Evolutionary conservation across 2,329 filamentous ascomycete species (phyloP).

Genomic region (Coleophoma eucalyptorum): DNA sequence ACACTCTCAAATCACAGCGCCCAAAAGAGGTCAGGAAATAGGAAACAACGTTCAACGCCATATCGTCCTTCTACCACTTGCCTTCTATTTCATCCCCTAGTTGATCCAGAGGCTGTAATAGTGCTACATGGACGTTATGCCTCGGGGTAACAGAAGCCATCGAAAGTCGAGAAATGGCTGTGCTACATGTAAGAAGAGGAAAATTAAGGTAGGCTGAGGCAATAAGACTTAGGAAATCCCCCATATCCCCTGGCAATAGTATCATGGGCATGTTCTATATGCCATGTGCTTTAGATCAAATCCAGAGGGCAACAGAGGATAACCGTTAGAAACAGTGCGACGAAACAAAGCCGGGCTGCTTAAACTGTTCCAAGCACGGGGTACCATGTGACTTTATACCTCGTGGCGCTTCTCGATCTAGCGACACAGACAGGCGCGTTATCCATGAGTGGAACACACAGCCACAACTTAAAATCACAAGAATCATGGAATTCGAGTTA

Average conservation of each 20-base stretch:
- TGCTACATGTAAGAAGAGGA: background rate
- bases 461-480: background rate
- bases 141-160: no score
- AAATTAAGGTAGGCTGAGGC: background rate
- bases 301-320: background rate
- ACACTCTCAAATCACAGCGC: no score
- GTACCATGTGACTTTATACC: background rate
- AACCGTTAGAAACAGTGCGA: no score
- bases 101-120: no score
- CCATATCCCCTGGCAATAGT: background rate
- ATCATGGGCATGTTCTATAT: background rate
- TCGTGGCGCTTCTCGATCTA: background rate
- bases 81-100: no score
- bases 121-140: no score
- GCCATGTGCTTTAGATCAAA: background rate
- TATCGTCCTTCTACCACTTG: no score
- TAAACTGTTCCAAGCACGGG: background rate
- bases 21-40: no score
- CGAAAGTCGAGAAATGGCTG: background rate
- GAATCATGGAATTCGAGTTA: background rate
- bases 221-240: background rate
- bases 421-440: background rate
- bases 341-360: background rate
- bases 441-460: no score
- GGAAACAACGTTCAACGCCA: no score